phyloP scores from a whole-genome alignment of 1,139 yeast species.

The Zygoascus meyerae region DNA sequence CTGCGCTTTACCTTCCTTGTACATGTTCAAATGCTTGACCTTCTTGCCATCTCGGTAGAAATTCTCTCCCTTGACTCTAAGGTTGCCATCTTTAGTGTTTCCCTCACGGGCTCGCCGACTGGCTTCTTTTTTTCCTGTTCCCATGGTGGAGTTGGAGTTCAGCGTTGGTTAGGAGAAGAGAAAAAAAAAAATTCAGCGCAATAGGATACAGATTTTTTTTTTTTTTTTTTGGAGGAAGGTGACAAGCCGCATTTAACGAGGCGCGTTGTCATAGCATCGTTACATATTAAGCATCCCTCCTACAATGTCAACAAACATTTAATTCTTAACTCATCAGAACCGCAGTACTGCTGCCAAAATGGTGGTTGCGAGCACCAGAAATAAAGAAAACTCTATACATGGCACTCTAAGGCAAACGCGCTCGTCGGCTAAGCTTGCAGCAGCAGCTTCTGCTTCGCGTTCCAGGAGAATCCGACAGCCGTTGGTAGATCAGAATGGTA shows the following conservation, averaged over 20 bases:
- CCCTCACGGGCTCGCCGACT: conserved; percentile 78
- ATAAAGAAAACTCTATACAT: neutral
- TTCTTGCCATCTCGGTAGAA: conserved; percentile 90
- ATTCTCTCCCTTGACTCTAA: conserved; percentile 94
- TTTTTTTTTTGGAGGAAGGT: neutral
- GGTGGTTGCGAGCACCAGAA: neutral
- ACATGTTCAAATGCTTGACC: conserved; percentile 86
- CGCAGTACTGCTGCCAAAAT: neutral
- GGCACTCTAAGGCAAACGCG: neutral
- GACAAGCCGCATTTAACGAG: neutral
- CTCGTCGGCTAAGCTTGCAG: neutral
- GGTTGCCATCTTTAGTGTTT: conserved; percentile 72
- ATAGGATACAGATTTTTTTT: neutral
- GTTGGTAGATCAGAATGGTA: neutral
- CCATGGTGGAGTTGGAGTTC: conserved; percentile 47
- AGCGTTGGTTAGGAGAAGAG: neutral
- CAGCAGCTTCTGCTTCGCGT: neutral
- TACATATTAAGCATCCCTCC: neutral
- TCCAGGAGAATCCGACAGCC: neutral
- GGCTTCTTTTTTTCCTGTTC: conserved; percentile 88
- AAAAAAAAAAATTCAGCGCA: neutral
- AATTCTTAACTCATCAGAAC: neutral
- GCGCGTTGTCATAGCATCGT: conserved; percentile 1
- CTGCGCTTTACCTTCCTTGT: conserved; percentile 82
- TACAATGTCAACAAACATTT: conserved; percentile 8